Percentiles rank a stretch among this genome's conserved stretches.
Conservation (phyloP, 225 moss, liverwort and hornwort species). For the Straminergon stramineum region DNA sequence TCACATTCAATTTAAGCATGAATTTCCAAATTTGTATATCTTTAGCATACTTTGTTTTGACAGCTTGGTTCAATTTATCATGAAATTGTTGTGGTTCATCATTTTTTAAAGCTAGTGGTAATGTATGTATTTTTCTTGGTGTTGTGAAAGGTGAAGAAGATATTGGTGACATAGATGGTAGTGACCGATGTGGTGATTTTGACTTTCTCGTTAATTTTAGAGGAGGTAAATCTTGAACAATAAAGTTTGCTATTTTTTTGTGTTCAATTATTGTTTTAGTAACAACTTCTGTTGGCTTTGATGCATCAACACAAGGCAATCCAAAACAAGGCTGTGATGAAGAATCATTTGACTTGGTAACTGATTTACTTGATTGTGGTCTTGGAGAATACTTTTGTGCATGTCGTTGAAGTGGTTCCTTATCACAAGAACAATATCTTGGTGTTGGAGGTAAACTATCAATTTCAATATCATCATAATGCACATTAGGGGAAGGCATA, state of each 20-base stretch:
- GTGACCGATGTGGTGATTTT: neutral
- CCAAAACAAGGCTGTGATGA: neutral
- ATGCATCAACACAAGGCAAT: neutral
- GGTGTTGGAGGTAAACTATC: neutral
- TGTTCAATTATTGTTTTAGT: neutral
- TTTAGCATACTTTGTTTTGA: neutral
- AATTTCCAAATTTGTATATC: neutral
- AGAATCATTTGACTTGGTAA: neutral
- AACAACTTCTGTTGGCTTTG: neutral
- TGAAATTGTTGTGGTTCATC: neutral
- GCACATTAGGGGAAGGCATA: neutral
- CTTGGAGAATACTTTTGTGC: neutral
- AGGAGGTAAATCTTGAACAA: conserved; percentile 4
- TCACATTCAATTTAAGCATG: neutral
- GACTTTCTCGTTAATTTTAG: neutral
- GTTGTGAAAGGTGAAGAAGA: neutral
- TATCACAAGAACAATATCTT: neutral
- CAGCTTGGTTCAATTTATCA: neutral
- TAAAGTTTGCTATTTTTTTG: neutral
- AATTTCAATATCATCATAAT: conserved; percentile 18
- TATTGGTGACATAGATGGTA: neutral
- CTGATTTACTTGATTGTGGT: neutral
- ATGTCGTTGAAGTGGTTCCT: neutral
- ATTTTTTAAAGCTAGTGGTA: neutral
- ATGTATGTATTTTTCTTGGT: neutral